Conservation (phyloP, 2,329 filamentous ascomycete genomes). For the Colletotrichum sidae region DNA sequence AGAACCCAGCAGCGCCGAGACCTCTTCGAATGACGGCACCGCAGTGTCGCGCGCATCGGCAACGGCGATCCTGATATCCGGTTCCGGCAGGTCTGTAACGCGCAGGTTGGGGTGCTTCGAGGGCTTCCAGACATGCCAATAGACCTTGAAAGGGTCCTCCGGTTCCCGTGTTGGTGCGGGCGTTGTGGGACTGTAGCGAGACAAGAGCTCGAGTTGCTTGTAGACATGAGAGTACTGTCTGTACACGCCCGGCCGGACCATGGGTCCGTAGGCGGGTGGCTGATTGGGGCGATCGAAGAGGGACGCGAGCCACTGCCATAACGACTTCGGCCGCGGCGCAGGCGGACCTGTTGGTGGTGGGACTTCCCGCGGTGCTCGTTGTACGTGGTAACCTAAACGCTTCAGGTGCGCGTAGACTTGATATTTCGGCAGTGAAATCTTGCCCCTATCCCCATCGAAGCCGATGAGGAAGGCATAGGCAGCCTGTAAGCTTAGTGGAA, state of each 20-base stretch:
- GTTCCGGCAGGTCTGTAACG: conserved; percentile 81
- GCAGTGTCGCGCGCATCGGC: conserved; percentile 78
- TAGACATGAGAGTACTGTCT: conserved; percentile 80
- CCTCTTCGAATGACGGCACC: conserved; percentile 79
- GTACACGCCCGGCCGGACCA: conserved; percentile 73
- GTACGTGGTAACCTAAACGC: conserved; percentile 83
- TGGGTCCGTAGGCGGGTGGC: conserved; percentile 61
- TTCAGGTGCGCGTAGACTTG: conserved; percentile 90
- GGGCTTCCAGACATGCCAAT: conserved; percentile 87
- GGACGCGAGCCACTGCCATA: conserved; percentile 68
- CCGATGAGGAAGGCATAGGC: conserved; percentile 89
- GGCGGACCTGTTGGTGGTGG: conserved; percentile 3
- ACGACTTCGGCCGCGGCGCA: conserved; percentile 40
- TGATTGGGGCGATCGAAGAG: conserved; percentile 50
- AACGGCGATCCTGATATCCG: conserved; percentile 88
- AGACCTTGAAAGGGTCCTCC: conserved; percentile 74
- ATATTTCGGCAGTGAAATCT: conserved; percentile 80
- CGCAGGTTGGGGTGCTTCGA: conserved; percentile 70
- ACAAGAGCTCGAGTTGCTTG: conserved; percentile 78
- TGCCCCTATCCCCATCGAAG: conserved; percentile 70
- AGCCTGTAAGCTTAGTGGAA: conserved; percentile 92
- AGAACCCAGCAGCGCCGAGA: conserved; percentile 77
- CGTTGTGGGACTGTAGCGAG: conserved; percentile 70
- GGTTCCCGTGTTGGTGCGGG: conserved; percentile 43
- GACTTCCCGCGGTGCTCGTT: conserved; percentile 67